These are phyloP conservation scores for Solanum tarijense DNA, from an alignment of 257 asterid species.

Conservation along the genomic window DNA sequence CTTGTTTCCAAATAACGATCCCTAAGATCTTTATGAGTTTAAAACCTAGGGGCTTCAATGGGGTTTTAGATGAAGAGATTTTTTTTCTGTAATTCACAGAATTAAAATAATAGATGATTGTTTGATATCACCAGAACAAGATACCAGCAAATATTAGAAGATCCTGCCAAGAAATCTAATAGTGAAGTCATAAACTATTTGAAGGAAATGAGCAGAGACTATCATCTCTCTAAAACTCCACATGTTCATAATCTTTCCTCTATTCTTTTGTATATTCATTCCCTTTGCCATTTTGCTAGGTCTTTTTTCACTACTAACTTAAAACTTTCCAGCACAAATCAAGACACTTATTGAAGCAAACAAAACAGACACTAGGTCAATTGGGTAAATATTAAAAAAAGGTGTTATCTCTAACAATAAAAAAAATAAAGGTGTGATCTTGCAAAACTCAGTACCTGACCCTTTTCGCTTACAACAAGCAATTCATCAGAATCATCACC, in stretches of 20 bases:
- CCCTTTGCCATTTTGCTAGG: not conserved
- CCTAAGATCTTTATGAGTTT: not conserved
- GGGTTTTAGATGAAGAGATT: not conserved
- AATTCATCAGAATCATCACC: slow-evolving; percentile 51
- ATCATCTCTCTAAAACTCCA: not conserved
- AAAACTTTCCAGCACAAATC: not conserved
- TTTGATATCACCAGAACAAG: not conserved
- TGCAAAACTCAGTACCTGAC: slow-evolving; percentile 46
- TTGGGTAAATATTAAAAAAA: not conserved
- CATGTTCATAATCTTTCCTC: not conserved
- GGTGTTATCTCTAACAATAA: not conserved
- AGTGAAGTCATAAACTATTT: not conserved
- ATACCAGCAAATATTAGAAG: not conserved
- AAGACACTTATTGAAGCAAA: not conserved
- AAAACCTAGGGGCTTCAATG: not conserved
- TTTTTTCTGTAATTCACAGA: not conserved
- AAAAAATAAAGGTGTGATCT: not conserved
- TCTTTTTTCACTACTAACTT: not conserved
- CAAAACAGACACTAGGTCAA: not conserved
- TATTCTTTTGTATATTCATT: not conserved
- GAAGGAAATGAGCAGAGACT: not conserved
- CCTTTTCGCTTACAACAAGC: slow-evolving; percentile 65
- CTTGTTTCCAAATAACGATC: not conserved
- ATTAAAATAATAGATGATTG: not conserved
- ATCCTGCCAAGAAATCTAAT: not conserved